Evolutionary conservation across 2,329 filamentous ascomycete species (phyloP), one percentile per base, ranked within the genome.

Genomic region (Daldinia eschscholtzii): DNA sequence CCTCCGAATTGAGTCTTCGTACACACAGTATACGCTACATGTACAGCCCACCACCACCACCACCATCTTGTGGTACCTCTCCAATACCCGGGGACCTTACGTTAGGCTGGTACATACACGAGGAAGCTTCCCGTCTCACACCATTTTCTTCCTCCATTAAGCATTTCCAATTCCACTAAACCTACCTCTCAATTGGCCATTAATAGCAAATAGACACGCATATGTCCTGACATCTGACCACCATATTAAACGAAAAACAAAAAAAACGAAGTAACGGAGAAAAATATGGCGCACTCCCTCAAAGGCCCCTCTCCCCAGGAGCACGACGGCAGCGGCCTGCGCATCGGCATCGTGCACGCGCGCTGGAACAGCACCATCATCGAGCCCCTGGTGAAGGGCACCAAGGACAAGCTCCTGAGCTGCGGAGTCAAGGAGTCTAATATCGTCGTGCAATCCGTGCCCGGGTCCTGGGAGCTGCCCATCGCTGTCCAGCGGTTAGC

Each of bases 341-440:
- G 96, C 78, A 91, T 99, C 79, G 95, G 92, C 79, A 98, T 99
- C 79, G 88, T 99, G 66, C 96, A 98, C 83, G 95, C 95, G 66
- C 91, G 96, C 76, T 99, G 96, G 96, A 99, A 99, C 84, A 87
- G 86, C 72, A 87, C 87, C 73, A 93, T 99, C 79, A 97, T 98
- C 81, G 90, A 92, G 66, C 90, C 93, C 60, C 89, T 99, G 64
- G 87, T 99, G 68, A 85, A 87, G 59, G 96, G 96, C 72, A 89
- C 93, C 52, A 93, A 91, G 81, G 91, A 91, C 75, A 91, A 91
- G 78, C 89, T 99, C 63, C 83, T 91, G 37, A 88, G 88, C 48
- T 89, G 91, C 60, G 96, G 96, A 62, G 95, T 99, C 64, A 90
- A 90, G 79, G 90, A 94, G 77, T 89, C 92, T 76, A 97, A 98